Evolutionary conservation across 495 filamentous ascomycete species (phyloP).

Genomic region (Antarctomyces pellizariae): DNA sequence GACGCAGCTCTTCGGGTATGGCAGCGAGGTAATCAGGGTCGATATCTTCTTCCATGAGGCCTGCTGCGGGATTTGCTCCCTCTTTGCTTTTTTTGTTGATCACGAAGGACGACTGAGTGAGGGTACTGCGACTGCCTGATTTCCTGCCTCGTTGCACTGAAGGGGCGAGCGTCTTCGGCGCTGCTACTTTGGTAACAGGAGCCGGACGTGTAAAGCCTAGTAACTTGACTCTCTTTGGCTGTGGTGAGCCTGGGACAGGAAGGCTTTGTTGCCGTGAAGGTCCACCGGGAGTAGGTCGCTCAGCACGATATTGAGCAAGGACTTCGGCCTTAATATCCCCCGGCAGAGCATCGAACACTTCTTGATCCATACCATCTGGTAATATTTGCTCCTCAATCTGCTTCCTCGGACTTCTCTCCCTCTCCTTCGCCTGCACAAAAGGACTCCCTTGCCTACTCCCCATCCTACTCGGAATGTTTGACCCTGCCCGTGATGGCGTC

Average conservation of each 20-base stretch:
- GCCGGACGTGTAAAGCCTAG: too few relatives aligned
- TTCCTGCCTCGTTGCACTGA: slow-evolving; percentile 22
- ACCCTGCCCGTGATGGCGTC: slow-evolving; percentile 3
- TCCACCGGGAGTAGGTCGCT: slow-evolving; percentile 5
- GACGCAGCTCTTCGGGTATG: slow-evolving; percentile 55
- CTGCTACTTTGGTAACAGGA: slow-evolving; percentile 36
- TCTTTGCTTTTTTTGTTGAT: slow-evolving; percentile 11
- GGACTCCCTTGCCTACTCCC: too few relatives aligned
- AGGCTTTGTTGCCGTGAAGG: slow-evolving; percentile 21
- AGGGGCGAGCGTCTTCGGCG: slow-evolving; percentile 20
- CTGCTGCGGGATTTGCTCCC: slow-evolving; percentile 6
- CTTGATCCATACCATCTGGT: too few relatives aligned
- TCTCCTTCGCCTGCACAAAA: slow-evolving; percentile 9
- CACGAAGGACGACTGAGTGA: slow-evolving; percentile 46
- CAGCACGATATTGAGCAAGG: slow-evolving; percentile 34
- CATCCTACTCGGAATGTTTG: neutral
- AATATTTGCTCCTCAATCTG: too few relatives aligned
- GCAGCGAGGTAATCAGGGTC: slow-evolving; percentile 57
- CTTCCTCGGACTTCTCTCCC: slow-evolving; percentile 19
- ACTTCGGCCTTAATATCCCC: slow-evolving; percentile 67
- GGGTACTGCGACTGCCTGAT: slow-evolving; percentile 20
- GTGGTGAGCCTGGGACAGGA: too few relatives aligned
- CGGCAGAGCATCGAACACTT: slow-evolving; percentile 54
- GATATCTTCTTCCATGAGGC: slow-evolving; percentile 19
- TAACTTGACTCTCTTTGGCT: too few relatives aligned